These are phyloP conservation scores for Erythrophleum fordii DNA, from an alignment of 306 rosid genomes.

Conservation along the genomic window DNA sequence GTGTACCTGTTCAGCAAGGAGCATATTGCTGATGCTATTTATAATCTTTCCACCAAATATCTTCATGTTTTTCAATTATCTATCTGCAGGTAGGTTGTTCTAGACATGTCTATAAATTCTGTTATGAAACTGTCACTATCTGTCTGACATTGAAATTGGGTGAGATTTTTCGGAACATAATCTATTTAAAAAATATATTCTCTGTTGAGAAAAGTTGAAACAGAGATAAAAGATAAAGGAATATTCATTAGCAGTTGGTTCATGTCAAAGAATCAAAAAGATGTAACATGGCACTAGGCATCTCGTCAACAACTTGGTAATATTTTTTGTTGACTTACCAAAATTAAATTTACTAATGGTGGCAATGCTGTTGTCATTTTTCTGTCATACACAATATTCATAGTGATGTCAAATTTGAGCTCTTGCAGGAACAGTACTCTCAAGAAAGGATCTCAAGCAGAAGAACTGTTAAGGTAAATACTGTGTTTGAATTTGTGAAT, in stretches of 20 bases:
- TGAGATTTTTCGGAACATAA: slow-evolving; percentile 17
- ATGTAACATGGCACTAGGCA: neutral
- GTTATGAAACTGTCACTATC: slow-evolving; percentile 20
- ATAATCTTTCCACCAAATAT: slow-evolving; percentile 77
- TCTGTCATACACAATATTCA: neutral
- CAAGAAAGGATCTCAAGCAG: slow-evolving; percentile 57
- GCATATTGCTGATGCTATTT: slow-evolving; percentile 64
- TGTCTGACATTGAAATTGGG: slow-evolving; percentile 13
- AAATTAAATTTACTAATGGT: slow-evolving; percentile 5
- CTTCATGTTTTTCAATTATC: slow-evolving; percentile 74
- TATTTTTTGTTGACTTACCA: neutral
- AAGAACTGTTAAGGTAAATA: slow-evolving; percentile 83
- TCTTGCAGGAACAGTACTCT: slow-evolving; percentile 62
- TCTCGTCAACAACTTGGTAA: neutral
- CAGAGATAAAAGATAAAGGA: neutral
- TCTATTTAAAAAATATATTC: neutral
- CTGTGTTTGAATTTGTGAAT: slow-evolving; percentile 29
- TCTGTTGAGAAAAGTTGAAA: neutral
- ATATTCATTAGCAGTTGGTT: slow-evolving; percentile 17
- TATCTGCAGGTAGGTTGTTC: slow-evolving; percentile 70
- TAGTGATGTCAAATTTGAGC: slow-evolving; percentile 30
- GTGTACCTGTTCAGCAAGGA: slow-evolving; percentile 79
- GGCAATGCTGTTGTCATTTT: neutral
- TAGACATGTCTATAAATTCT: slow-evolving; percentile 4
- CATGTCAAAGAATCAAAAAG: slow-evolving; percentile 13